These are phyloP conservation scores for Colletotrichum abscissum DNA, from an alignment of 2,329 filamentous ascomycete species.

Conservation along the genomic window DNA sequence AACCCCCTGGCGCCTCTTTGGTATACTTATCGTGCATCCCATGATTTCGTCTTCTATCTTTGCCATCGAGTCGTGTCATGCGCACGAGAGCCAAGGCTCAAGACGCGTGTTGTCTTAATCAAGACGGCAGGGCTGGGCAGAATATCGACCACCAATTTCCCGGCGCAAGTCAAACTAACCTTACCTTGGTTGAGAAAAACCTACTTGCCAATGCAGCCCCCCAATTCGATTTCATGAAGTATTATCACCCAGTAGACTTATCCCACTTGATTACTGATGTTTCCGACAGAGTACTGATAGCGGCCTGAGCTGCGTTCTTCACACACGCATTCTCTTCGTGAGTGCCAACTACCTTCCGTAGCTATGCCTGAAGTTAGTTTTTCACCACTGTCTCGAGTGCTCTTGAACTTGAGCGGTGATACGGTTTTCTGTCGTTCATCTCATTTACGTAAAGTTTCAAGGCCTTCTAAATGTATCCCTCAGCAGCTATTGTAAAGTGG, in stretches of 20 bases:
- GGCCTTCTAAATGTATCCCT: background rate
- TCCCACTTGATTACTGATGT: too few species aligned
- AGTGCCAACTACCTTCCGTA: background rate
- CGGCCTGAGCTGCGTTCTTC: background rate
- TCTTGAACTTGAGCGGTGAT: background rate
- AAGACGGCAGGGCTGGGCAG: background rate
- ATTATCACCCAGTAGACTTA: too few species aligned
- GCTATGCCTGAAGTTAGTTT: background rate
- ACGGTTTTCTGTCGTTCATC: background rate
- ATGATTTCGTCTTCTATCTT: background rate
- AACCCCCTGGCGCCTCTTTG: too few species aligned
- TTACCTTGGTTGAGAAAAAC: background rate
- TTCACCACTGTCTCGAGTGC: background rate
- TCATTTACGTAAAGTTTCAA: background rate
- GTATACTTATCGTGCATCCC: too few species aligned
- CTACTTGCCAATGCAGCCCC: background rate
- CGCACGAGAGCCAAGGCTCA: background rate
- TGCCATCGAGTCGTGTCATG: background rate
- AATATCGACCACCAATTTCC: background rate
- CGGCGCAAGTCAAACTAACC: background rate
- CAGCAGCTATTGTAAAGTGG: background rate
- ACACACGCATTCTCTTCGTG: background rate
- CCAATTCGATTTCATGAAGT: background rate
- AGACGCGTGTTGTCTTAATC: too few species aligned
- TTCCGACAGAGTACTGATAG: too few species aligned